Evolutionary conservation across 257 asterid genomes (phyloP).

Genomic region (Solanum clarkiae): DNA sequence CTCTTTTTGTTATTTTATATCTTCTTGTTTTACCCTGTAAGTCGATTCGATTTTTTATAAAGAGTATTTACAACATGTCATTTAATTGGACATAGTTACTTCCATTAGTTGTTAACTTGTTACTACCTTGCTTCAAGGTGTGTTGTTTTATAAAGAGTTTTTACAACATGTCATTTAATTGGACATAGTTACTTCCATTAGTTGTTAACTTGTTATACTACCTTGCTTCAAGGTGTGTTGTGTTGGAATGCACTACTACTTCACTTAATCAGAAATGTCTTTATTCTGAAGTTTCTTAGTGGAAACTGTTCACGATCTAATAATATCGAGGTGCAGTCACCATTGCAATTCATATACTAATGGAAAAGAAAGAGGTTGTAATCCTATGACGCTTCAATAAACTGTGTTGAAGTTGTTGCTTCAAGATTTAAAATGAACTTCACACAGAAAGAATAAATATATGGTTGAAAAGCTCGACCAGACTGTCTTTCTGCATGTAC

Average conservation of each 20-base stretch:
- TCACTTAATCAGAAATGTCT: neutral
- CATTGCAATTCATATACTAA: neutral
- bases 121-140: neutral
- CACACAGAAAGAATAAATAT: neutral
- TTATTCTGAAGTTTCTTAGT: neutral
- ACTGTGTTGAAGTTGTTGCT: neutral
- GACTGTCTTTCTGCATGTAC: conserved; percentile 3
- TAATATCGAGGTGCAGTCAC: neutral
- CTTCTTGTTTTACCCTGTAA: neutral
- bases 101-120: neutral
- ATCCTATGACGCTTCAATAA: neutral
- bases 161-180: neutral
- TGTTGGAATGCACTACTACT: neutral
- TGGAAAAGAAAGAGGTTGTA: neutral
- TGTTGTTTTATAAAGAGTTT: too few species aligned
- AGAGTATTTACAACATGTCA: neutral
- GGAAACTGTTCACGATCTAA: neutral
- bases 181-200: neutral
- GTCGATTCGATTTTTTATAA: neutral
- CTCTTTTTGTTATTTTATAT: neutral
- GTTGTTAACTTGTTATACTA: neutral
- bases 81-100: neutral
- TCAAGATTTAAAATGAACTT: neutral
- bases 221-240: neutral
- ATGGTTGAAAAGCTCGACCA: conserved; percentile 55